phyloP scores from a whole-genome alignment of 768 basidiomycete genomes.

The Hypholoma fasciculare region DNA sequence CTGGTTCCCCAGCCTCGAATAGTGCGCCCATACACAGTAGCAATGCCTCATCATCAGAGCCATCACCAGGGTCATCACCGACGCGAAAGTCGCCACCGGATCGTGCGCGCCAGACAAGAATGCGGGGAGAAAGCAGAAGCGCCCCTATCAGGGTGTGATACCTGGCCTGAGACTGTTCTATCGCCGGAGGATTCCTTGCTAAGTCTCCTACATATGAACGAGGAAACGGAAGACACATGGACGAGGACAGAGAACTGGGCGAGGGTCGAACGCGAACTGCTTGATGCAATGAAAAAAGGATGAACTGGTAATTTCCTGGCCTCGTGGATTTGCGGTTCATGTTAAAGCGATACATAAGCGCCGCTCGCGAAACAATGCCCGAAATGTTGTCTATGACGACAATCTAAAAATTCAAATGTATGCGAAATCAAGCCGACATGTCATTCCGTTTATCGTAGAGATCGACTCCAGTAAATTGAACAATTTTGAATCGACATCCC shows the following conservation, averaged over 20 bases:
- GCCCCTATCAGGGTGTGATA: background rate
- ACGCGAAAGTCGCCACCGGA: background rate
- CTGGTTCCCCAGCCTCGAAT: constrained; percentile 21
- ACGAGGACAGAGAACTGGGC: constrained; percentile 6
- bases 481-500: too few species aligned
- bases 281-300: background rate
- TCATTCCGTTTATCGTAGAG: too few species aligned
- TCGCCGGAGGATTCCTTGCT: background rate
- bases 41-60: constrained; percentile 2
- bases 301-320: background rate
- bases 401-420: too few species aligned
- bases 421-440: too few species aligned
- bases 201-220: background rate
- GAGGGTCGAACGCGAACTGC: constrained; percentile 1
- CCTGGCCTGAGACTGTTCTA: background rate
- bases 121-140: background rate
- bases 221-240: background rate
- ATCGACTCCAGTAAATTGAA: too few species aligned
- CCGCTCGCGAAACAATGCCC: too few species aligned
- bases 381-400: too few species aligned
- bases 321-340: background rate
- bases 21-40: constrained; percentile 16
- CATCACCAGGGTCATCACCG: constrained; percentile 10
- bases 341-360: too few species aligned
- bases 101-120: background rate